Evolutionary conservation across 805 yeast genomes (phyloP).

Genomic region (Maudiozyma bulderi): DNA sequence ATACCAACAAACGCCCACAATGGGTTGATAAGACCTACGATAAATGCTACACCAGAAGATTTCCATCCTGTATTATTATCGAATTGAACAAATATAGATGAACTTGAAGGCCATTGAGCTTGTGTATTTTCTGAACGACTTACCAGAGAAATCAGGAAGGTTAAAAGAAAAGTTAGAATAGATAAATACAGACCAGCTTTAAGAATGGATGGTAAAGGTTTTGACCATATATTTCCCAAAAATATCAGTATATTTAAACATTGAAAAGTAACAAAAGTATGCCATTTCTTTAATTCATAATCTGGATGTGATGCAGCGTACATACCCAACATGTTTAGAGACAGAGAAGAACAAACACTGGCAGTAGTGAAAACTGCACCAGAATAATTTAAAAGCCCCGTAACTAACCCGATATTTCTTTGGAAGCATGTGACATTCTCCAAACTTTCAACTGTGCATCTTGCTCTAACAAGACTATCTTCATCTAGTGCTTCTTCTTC

Average conservation of each 20-base stretch:
- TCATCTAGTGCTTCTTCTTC: not conserved
- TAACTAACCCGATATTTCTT: constrained; percentile 44
- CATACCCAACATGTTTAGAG: constrained; percentile 44
- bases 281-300: constrained; percentile 39
- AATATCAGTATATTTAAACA: constrained; percentile 35
- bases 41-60: constrained; percentile 48
- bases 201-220: constrained; percentile 43
- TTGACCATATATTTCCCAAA: constrained; percentile 42
- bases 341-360: constrained; percentile 46
- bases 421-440: constrained; percentile 6
- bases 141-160: constrained; percentile 44
- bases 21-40: constrained; percentile 63
- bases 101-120: constrained; percentile 35
- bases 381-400: constrained; percentile 33
- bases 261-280: constrained; percentile 43
- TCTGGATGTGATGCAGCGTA: constrained; percentile 31
- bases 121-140: constrained; percentile 37
- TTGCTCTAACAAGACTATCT: no score
- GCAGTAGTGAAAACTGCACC: constrained; percentile 48
- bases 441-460: not conserved
- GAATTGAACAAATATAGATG: constrained; percentile 46
- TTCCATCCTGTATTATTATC: constrained; percentile 54
- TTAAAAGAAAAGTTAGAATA: constrained; percentile 41
- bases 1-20: constrained; percentile 62
- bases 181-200: constrained; percentile 43